These are phyloP conservation scores for Phytomonas sp. DNA, from an alignment of 208 protist species.

Conservation along the genomic window DNA sequence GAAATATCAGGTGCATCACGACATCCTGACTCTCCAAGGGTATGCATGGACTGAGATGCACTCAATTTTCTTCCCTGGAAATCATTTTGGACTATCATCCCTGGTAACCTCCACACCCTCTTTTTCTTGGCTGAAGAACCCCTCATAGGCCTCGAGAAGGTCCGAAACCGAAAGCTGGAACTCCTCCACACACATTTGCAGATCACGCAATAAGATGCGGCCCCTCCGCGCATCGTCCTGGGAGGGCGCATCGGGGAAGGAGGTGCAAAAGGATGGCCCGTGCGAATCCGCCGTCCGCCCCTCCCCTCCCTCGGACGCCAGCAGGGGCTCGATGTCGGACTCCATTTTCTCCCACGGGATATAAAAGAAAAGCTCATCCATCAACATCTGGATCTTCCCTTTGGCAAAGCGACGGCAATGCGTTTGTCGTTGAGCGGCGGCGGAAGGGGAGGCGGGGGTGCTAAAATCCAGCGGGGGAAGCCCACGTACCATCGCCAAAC, in stretches of 20 bases:
- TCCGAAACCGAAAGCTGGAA: constrained; percentile 77
- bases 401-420: constrained; percentile 43
- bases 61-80: not conserved
- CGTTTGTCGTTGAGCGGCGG: constrained; percentile 18
- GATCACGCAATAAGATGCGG: constrained; percentile 28
- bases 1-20: constrained; percentile 1
- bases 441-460: not conserved
- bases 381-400: constrained; percentile 48
- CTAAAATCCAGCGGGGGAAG: constrained; percentile 10
- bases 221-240: constrained; percentile 19
- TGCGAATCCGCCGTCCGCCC: not conserved
- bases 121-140: constrained; percentile 32
- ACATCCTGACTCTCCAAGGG: not conserved
- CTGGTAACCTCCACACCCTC: not conserved
- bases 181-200: constrained; percentile 49
- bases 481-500: constrained; percentile 22
- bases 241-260: not conserved
- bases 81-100: not conserved
- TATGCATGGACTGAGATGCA: constrained; percentile 3
- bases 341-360: constrained; percentile 66
- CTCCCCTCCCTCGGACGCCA: not conserved
- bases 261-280: not conserved
- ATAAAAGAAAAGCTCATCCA: constrained; percentile 62
- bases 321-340: constrained; percentile 21
- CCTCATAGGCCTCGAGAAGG: constrained; percentile 68